Evolutionary conservation across 169 alveolate genomes (phyloP), one percentile per base, ranked within the genome.

Genomic region (Plasmodium gonderi): DNA sequence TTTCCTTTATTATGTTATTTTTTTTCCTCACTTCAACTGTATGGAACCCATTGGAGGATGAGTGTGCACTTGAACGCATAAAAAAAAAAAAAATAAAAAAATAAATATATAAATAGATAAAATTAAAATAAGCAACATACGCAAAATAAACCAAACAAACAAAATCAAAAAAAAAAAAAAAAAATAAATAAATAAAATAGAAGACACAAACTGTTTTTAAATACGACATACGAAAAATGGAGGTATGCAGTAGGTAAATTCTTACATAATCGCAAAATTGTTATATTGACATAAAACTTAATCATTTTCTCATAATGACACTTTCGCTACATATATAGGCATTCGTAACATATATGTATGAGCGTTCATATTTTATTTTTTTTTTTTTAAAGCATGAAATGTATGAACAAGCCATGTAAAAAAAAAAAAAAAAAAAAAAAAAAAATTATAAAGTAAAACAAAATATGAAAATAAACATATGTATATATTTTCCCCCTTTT

Each of bases 51-150:
- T n/a, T 69, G 17, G 29, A 42, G 17, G 29, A 42, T 20, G 44
- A 23, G 60, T 85, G 65, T 74, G 92, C 92, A 85, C 92, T 74
- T 74, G 26, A 23, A 51, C 85, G 92, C 92, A 85, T 85, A 47
- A 49, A 72, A 36, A 45, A 29, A 31, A 38, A 74, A 74, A 23
- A 65, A 23, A 8, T 8, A 65, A 5, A 26, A 29, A 17, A 40
- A 17, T n/a, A 69, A 14, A 69, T 33, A 14, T 31, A 29, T 36
- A 38, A 31, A 68, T 29, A 20, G 49, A 36, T 36, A 31, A 38
- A 31, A 38, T 29, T 3, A 20, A n/a, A 6, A 60, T 60, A 60
- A 20, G 72, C 72, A 60, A 60, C 72, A 60, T 60, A 60, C 72
- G 72, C 36, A 60, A 60, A 60, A 26, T 26, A 45, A 29, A 74